Conservation (phyloP, 106 monocot species). For the Narthecium ossifragum region DNA sequence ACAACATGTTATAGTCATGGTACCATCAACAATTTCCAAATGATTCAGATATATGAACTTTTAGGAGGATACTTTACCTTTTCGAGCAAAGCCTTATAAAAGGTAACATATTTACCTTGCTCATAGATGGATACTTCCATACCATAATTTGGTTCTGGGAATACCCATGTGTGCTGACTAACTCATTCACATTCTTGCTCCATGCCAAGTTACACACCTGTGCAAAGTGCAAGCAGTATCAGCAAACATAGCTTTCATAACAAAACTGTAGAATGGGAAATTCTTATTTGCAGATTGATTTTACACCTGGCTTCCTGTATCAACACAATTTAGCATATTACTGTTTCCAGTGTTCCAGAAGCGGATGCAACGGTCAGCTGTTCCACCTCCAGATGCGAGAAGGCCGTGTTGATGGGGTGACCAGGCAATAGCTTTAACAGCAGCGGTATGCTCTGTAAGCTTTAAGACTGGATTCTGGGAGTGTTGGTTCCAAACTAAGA, state of each 20-base stretch:
- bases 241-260: no score
- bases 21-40: no score
- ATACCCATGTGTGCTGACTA: slow-evolving; percentile 96
- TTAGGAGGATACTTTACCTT: no score
- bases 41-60: no score
- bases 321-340: slow-evolving; percentile 66
- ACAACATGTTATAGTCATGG: no score
- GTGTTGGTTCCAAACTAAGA: slow-evolving; percentile 83
- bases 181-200: slow-evolving; percentile 89
- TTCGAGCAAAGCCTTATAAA: no score
- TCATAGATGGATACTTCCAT: slow-evolving; percentile 96
- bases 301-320: slow-evolving; percentile 88
- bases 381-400: slow-evolving; percentile 96
- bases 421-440: slow-evolving; percentile 99
- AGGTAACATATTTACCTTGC: no score
- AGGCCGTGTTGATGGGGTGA: slow-evolving; percentile 92
- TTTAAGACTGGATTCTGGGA: slow-evolving; percentile 63
- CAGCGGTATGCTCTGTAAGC: slow-evolving; percentile 88
- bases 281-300: not conserved
- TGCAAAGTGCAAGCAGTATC: no score
- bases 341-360: slow-evolving; percentile 95
- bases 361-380: slow-evolving; percentile 88
- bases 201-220: slow-evolving; percentile 92
- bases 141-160: slow-evolving; percentile 97
- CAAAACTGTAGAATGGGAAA: no score